These are phyloP conservation scores for Corynascus novoguineensis DNA, from an alignment of 495 filamentous ascomycete species.

Conservation along the genomic window DNA sequence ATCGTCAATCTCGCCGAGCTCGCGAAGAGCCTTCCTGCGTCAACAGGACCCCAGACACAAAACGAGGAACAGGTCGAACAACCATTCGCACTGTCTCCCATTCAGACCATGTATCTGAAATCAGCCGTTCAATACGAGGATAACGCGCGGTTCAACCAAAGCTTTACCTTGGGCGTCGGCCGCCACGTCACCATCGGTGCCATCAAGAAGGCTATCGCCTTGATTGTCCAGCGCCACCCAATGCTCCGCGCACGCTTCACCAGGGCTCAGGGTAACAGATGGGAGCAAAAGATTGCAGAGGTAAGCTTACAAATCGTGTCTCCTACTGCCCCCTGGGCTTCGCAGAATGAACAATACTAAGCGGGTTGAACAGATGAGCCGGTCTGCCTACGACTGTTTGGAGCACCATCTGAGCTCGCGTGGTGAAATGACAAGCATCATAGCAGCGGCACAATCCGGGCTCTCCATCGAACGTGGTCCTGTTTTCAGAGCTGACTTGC, in stretches of 20 bases:
- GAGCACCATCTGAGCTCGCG: conserved; percentile 16
- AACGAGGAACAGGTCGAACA: conserved; percentile 36
- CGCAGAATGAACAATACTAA: not conserved
- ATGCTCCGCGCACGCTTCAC: conserved; percentile 57
- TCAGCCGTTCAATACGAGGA: conserved; percentile 37
- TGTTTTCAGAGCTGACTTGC: conserved; percentile 38
- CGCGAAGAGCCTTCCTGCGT: conserved; percentile 12
- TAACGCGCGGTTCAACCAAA: conserved; percentile 58
- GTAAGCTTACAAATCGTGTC: conserved; percentile 3
- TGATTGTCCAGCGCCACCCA: conserved; percentile 49
- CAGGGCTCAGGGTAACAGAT: conserved; percentile 15
- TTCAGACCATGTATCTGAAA: conserved; percentile 54
- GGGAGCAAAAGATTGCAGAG: conserved; percentile 24
- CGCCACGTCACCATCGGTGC: conserved; percentile 30
- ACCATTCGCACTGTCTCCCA: conserved; percentile 54
- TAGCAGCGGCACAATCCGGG: conserved; percentile 17
- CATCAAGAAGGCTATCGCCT: conserved; percentile 41
- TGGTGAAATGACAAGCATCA: conserved; percentile 4
- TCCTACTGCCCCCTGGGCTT: not conserved
- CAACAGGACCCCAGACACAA: not conserved
- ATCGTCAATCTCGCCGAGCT: conserved; percentile 23
- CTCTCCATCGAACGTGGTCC: conserved; percentile 33
- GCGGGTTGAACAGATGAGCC: conserved; percentile 5
- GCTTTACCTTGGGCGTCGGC: conserved; percentile 48
- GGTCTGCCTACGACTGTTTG: conserved; percentile 18